phyloP scores from a whole-genome alignment of 495 filamentous ascomycete genomes.

The Neurospora sp. region DNA sequence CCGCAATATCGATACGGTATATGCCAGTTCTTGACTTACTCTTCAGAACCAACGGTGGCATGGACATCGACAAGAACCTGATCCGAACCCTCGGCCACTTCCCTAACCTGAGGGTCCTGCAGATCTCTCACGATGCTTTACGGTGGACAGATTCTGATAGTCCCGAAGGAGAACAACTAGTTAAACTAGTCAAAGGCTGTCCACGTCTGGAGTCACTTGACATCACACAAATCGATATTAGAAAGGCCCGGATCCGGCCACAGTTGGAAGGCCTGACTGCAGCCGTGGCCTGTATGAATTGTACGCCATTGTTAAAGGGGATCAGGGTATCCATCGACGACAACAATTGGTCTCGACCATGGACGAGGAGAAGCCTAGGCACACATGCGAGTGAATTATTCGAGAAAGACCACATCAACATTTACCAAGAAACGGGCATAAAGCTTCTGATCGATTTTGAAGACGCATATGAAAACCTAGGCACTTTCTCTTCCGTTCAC shows the following conservation, averaged over 20 bases:
- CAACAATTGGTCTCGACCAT: background rate
- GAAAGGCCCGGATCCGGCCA: background rate
- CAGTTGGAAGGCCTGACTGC: background rate
- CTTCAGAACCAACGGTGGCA: background rate
- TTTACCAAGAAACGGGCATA: background rate
- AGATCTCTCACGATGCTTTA: background rate
- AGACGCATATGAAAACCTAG: background rate
- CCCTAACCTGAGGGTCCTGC: background rate
- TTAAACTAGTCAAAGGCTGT: background rate
- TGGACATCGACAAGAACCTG: background rate
- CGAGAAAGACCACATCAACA: background rate
- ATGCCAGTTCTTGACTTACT: background rate
- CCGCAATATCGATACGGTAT: background rate
- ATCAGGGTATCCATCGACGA: background rate
- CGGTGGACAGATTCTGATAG: background rate
- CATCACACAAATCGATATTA: background rate
- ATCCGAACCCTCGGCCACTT: background rate
- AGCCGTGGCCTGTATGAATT: background rate
- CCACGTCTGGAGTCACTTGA: background rate
- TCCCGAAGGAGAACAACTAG: background rate
- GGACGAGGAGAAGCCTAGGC: background rate
- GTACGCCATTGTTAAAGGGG: background rate
- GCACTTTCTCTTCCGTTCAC: background rate
- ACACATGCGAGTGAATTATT: background rate
- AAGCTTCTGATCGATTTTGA: background rate